phyloP scores from a whole-genome alignment of 805 yeast genomes.

The Hanseniaspora thailandica region DNA sequence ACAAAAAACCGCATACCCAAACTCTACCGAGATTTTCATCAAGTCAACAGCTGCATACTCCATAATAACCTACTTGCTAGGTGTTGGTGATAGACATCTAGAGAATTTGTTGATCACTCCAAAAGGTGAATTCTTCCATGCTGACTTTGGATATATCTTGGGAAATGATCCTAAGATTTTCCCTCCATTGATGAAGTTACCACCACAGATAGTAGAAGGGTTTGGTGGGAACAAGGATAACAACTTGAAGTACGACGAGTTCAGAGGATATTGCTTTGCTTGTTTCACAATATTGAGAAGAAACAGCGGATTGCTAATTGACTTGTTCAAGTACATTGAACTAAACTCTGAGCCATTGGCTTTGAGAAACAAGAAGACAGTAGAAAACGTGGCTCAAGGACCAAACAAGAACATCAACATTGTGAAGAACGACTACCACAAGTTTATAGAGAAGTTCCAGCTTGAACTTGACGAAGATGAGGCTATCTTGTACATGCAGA shows the following conservation, averaged over 20 bases:
- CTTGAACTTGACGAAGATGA: constrained; percentile 90
- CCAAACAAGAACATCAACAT: not conserved
- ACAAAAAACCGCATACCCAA: constrained; percentile 44
- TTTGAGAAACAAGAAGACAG: not conserved
- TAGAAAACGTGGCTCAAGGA: not conserved
- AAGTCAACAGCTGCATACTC: constrained; percentile 96
- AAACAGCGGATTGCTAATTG: constrained; percentile 78
- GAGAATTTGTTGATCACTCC: constrained; percentile 76
- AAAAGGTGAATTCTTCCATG: constrained; percentile 89
- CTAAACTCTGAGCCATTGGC: constrained; percentile 9
- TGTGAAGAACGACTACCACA: constrained; percentile 11
- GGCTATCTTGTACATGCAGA: constrained; percentile 89
- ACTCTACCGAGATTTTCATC: constrained; percentile 43
- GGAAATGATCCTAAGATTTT: constrained; percentile 98
- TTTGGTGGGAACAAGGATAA: constrained; percentile 72
- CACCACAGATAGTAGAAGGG: constrained; percentile 92
- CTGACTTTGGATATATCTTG: constrained; percentile 90
- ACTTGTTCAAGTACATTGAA: constrained; percentile 58
- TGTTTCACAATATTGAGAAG: constrained; percentile 83
- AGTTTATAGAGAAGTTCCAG: constrained; percentile 88
- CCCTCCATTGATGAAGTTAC: constrained; percentile 95
- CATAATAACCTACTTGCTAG: constrained; percentile 84
- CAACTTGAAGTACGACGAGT: constrained; percentile 73
- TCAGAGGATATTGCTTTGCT: constrained; percentile 87
- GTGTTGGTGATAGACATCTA: constrained; percentile 94